These are phyloP conservation scores for Trichothecium sympodiale DNA, from an alignment of 2,329 filamentous ascomycete genomes.

Conservation along the genomic window DNA sequence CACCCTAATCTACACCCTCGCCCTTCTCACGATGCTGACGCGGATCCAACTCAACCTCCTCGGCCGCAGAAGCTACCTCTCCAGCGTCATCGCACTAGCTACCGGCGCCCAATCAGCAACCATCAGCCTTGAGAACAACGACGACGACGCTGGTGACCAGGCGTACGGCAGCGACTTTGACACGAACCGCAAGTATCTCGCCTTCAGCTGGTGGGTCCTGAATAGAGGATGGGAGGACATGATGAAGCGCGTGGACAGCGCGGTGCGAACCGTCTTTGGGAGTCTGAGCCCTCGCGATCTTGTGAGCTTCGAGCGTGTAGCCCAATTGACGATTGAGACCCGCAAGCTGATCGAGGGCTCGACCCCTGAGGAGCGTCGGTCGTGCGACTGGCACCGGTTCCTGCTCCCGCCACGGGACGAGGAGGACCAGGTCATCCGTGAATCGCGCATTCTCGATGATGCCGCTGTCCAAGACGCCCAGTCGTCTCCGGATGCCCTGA, in stretches of 20 bases:
- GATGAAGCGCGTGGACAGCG: conserved; percentile 69
- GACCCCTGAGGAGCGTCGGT: conserved; percentile 25
- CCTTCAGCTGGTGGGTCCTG: conserved; percentile 96
- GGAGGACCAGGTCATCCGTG: conserved; percentile 73
- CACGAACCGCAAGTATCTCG: conserved; percentile 87
- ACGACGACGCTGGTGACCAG: conserved; percentile 75
- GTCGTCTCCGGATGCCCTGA: conserved; percentile 48
- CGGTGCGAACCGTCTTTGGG: conserved; percentile 85
- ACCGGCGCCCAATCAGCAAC: conserved; percentile 61
- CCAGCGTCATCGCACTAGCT: conserved; percentile 85
- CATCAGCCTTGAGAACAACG: conserved; percentile 87
- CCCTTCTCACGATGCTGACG: conserved; percentile 82
- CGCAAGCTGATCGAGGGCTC: conserved; percentile 73
- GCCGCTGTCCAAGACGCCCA: conserved; percentile 23
- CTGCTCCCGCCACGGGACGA: conserved; percentile 69
- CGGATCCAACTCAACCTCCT: conserved; percentile 95
- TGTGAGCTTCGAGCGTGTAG: conserved; percentile 68
- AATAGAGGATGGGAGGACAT: conserved; percentile 82
- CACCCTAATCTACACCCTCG: conserved; percentile 83
- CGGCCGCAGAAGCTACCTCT: conserved; percentile 88
- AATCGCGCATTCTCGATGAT: conserved; percentile 63
- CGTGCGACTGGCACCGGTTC: conserved; percentile 65
- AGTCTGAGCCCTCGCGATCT: conserved; percentile 80
- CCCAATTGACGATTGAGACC: conserved; percentile 71
- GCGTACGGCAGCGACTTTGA: conserved; percentile 89